Evolutionary conservation across 169 alveolate species (phyloP).

Genomic region (Eimeria falciformis): DNA sequence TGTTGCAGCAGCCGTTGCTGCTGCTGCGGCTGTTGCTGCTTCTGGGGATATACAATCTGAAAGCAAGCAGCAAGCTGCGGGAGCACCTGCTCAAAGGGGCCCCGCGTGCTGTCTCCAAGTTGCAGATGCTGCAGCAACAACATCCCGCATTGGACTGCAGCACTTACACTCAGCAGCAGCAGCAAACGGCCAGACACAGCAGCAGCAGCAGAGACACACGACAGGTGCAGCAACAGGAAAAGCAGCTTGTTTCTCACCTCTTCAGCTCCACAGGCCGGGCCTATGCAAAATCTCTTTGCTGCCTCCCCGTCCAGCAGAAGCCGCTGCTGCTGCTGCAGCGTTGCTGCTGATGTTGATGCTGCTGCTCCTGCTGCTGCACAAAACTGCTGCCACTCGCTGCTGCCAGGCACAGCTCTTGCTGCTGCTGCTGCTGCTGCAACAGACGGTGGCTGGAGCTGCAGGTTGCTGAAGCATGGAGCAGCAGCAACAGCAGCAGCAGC

Average conservation of each 20-base stretch:
- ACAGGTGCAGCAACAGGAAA: not conserved
- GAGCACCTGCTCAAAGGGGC: constrained; percentile 60
- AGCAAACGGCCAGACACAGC: not conserved
- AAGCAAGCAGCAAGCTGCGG: constrained; percentile 65
- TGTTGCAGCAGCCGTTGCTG: not conserved
- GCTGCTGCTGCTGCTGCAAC: constrained; percentile 45
- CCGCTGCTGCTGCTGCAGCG: constrained; percentile 57
- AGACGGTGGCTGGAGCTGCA: constrained; percentile 57
- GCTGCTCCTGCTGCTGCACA: constrained; percentile 43
- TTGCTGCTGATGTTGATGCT: constrained; percentile 27
- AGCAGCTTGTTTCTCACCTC: not conserved
- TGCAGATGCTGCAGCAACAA: constrained; percentile 38
- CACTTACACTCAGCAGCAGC: constrained; percentile 5
- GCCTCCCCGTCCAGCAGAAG: constrained; percentile 49
- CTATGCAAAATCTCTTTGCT: constrained; percentile 23
- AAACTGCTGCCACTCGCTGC: constrained; percentile 32
- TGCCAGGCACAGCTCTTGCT: constrained; percentile 46
- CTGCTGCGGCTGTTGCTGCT: constrained; percentile 56
- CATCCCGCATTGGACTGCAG: not conserved
- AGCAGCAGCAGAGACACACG: not conserved
- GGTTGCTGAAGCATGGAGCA: constrained; percentile 57
- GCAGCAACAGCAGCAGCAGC: constrained; percentile 57
- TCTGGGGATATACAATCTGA: constrained; percentile 47
- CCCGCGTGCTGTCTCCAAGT: constrained; percentile 6
- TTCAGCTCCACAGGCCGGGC: constrained; percentile 39